A percentile compares a stretch with the other conserved stretches of the same genome.
Evolutionary conservation across 2,329 filamentous ascomycete species (phyloP).

Genomic region (Alternaria ethzedia): DNA sequence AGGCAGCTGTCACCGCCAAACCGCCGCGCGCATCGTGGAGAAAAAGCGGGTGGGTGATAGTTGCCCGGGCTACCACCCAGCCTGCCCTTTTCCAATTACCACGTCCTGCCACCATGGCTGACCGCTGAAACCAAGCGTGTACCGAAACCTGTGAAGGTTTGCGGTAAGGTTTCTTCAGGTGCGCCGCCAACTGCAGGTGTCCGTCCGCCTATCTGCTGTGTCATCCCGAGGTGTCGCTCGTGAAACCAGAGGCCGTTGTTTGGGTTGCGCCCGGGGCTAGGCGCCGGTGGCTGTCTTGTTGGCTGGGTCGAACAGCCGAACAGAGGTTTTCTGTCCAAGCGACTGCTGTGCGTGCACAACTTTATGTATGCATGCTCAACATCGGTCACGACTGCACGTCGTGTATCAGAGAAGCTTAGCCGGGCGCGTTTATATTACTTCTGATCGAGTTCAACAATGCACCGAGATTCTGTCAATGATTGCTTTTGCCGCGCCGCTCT

Average conservation of each 20-base stretch:
- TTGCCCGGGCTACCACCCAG: not conserved
- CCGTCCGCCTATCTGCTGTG: not conserved
- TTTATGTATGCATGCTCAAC: not conserved
- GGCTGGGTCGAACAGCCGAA: not conserved
- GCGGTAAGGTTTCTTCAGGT: not conserved
- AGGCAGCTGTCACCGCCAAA: not conserved
- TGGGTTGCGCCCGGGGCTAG: not conserved
- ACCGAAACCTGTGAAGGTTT: not conserved
- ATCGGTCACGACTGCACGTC: not conserved
- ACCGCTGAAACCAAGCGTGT: not conserved
- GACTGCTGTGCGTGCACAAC: not conserved
- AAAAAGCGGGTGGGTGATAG: slow-evolving; percentile 1
- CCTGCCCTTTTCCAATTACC: not conserved
- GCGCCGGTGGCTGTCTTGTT: not conserved
- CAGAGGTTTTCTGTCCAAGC: not conserved
- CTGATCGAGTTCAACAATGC: not conserved
- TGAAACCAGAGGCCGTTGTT: not conserved
- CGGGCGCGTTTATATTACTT: not conserved
- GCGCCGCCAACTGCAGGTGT: not conserved
- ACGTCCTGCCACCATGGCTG: slow-evolving; percentile 1
- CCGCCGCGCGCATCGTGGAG: slow-evolving; percentile 1
- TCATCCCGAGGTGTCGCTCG: not conserved
- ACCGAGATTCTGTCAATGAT: not conserved
- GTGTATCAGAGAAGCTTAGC: not conserved
- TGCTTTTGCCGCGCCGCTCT: not conserved